Evolutionary conservation across 2,329 filamentous ascomycete species (phyloP).

Genomic region (Trichoderma sp.): DNA sequence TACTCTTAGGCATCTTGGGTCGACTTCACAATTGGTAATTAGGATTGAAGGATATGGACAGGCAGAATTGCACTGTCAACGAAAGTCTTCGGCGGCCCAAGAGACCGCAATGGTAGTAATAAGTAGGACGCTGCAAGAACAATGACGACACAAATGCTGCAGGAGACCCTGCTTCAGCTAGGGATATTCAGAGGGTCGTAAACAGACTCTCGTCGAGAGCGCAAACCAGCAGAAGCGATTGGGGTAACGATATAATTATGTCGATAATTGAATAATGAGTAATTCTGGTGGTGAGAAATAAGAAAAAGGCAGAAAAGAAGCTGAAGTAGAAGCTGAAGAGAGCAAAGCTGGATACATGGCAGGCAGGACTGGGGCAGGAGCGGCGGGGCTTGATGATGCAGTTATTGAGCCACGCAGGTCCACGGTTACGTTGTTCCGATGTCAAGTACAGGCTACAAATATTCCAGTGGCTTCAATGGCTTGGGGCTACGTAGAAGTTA

Average conservation of each 20-base stretch:
- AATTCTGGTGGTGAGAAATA: background rate
- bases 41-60: background rate
- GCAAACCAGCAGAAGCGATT: background rate
- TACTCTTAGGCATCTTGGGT: conserved; percentile 23
- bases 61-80: no score
- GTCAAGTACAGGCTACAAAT: background rate
- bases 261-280: no score
- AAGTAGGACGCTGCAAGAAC: background rate
- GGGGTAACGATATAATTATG: background rate
- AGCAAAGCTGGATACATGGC: background rate
- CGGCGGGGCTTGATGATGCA: conserved; percentile 8
- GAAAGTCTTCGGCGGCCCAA: background rate
- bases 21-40: conserved; percentile 20
- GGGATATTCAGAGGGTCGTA: background rate
- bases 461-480: background rate
- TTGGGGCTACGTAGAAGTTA: background rate
- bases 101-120: background rate
- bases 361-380: background rate
- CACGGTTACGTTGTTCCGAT: background rate
- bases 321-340: background rate
- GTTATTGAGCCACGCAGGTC: background rate
- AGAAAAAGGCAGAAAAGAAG: background rate
- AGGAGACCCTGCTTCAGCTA: background rate
- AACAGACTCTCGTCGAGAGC: background rate
- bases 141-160: background rate